Evolutionary conservation across 2,329 filamentous ascomycete species (phyloP).

Genomic region (Claviceps quebecensis): DNA sequence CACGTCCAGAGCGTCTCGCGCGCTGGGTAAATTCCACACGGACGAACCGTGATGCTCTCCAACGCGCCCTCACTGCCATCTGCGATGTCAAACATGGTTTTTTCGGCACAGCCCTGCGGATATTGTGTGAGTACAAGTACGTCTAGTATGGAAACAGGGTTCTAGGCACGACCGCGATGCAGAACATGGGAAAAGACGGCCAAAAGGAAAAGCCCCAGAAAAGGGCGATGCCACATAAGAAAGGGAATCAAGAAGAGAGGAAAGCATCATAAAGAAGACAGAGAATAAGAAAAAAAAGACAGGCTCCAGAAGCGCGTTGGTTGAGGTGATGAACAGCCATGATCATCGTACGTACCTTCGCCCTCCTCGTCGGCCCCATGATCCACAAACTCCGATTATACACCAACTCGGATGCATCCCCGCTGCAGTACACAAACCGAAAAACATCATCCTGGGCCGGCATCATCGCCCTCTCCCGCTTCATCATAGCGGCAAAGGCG

Average conservation of each 20-base stretch:
- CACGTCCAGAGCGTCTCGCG: background rate
- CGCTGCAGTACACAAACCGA: slow-evolving; percentile 1
- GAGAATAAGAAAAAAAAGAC: background rate
- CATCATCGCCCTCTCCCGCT: background rate
- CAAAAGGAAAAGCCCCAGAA: background rate
- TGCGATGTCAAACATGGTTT: slow-evolving; percentile 1
- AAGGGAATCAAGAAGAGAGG: no score
- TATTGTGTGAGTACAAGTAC: background rate
- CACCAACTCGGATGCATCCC: slow-evolving; percentile 1
- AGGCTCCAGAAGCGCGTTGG: background rate
- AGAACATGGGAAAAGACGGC: no score
- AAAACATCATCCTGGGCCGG: background rate
- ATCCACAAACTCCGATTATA: slow-evolving; percentile 4
- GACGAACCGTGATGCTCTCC: slow-evolving; percentile 1
- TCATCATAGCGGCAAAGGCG: background rate
- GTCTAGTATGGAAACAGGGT: background rate
- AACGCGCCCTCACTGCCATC: background rate
- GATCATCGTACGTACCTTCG: background rate
- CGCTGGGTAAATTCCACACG: background rate
- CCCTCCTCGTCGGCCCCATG: slow-evolving; percentile 3
- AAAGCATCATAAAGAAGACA: background rate
- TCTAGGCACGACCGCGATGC: background rate
- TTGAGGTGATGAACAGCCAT: no score
- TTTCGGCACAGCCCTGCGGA: slow-evolving; percentile 1
- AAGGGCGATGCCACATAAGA: background rate